Conservation (phyloP, 352 stramenopile genomes). For the Albugo laibachii region DNA sequence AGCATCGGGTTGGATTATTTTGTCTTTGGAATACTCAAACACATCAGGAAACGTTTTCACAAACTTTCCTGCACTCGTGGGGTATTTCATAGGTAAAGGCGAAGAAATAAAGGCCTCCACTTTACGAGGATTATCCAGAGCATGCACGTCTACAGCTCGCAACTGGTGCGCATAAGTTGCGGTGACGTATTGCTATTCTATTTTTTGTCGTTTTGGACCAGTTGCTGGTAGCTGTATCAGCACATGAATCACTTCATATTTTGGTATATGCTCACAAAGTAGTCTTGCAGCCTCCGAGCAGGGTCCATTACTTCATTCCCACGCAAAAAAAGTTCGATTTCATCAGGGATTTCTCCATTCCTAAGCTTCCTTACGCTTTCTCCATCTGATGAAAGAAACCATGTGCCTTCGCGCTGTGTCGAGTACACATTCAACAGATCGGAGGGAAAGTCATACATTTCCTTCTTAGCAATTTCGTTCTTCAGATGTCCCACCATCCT, state of each 20-base stretch:
- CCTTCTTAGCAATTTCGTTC: conserved; percentile 3
- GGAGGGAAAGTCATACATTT: background rate
- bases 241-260: conserved; percentile 7
- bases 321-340: conserved; percentile 6
- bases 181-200: too few relatives aligned
- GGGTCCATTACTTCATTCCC: conserved; percentile 8
- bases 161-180: too few relatives aligned
- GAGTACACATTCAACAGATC: conserved; percentile 3
- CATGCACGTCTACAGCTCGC: too few relatives aligned
- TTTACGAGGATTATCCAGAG: too few relatives aligned
- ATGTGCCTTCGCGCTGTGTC: background rate
- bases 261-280: conserved; percentile 1
- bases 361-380: too few relatives aligned
- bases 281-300: conserved; percentile 2
- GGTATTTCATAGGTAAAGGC: too few relatives aligned
- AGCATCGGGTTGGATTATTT: too few relatives aligned
- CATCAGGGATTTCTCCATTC: conserved; percentile 6
- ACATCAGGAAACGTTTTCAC: too few relatives aligned
- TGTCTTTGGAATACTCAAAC: too few relatives aligned
- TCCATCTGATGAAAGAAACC: too few relatives aligned
- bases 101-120: too few relatives aligned
- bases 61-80: too few relatives aligned
- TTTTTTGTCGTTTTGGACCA: background rate
- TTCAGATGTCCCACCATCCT: background rate
- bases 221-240: conserved; percentile 2